phyloP scores from a whole-genome alignment of 2,329 filamentous ascomycete species.

The Scytalidium sp. region DNA sequence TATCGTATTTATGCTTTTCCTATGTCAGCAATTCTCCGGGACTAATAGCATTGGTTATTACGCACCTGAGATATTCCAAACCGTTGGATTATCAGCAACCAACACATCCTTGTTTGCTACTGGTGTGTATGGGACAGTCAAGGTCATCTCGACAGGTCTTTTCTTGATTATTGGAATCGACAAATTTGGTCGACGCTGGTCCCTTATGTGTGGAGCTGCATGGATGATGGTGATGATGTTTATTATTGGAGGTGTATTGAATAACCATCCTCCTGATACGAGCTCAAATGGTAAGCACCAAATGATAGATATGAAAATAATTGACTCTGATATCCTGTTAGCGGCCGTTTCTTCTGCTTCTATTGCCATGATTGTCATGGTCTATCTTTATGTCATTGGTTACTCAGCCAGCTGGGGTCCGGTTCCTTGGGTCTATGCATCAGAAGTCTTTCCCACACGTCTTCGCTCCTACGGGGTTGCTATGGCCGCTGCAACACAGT shows the following conservation, averaged over 20 bases:
- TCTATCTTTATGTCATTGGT: constrained; percentile 32
- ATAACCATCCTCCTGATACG: constrained; percentile 38
- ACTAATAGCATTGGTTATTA: constrained; percentile 62
- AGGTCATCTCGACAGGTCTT: constrained; percentile 33
- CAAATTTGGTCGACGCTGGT: constrained; percentile 51
- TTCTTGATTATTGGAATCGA: constrained; percentile 60
- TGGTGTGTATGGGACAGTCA: constrained; percentile 55
- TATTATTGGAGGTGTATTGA: constrained; percentile 52
- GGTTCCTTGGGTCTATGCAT: constrained; percentile 36
- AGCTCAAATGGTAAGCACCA: not conserved
- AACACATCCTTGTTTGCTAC: constrained; percentile 55
- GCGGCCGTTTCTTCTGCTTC: constrained; percentile 39
- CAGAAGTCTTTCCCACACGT: constrained; percentile 36
- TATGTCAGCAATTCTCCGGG: constrained; percentile 62
- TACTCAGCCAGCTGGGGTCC: constrained; percentile 46
- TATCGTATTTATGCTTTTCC: constrained; percentile 9
- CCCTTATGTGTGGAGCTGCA: constrained; percentile 52
- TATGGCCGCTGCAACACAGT: constrained; percentile 23
- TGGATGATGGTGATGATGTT: constrained; percentile 63
- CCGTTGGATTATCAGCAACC: constrained; percentile 51
- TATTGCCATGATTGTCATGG: constrained; percentile 18
- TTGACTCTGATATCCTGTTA: constrained; percentile 37
- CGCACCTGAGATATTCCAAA: constrained; percentile 51
- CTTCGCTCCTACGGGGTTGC: constrained; percentile 20
- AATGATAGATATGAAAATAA: constrained; percentile 2